Evolutionary conservation across 306 rosid genomes (phyloP), one percentile per base, ranked within the genome.

Genomic region (Castanospermum australe): DNA sequence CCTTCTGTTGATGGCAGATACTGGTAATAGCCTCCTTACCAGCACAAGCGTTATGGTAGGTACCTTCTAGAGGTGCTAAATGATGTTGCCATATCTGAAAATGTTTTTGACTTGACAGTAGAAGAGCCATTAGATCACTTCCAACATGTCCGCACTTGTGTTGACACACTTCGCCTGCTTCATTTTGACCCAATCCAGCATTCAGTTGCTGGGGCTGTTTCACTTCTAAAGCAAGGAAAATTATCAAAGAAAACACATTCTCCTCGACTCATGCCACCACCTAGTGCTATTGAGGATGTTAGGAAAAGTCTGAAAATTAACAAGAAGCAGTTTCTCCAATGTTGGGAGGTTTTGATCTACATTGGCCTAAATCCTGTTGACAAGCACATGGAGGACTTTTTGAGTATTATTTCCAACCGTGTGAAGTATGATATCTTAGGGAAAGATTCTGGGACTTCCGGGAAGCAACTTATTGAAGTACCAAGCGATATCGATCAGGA

Each of bases 71-170:
- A 88, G 90, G 93, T 78, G 63, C 87, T 95, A 32, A 87, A 87
- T 77, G 83, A 85, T 70, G 90, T 90, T 60, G 92, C 93, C 42
- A 42, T 88, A 65, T 82, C 92, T 33, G 99, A 92, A 88, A 84
- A 95, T 66, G 89, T 91, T 63, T 85, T 78, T 44, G 97, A 95
- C 82, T 75, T 95, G 39, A 92, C 98, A 5, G 89, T 95, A 38
- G 99, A 95, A 90, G 99, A 95, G 83, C 99, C 99, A 4, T 45
- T 94, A 73, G 96, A 93, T 83, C 81, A 88, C 73, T 87, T 94
- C 79, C 97, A 91, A 81, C 89, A 79, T 71, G 81, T 94, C 25
- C 97, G 98, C 38, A 86, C 97, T n/a, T 90, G 94, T 74, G 70
- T 92, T 18, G 98, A 95, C 60, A 64, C 88, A 1, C 83, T 57